These are phyloP conservation scores for Neurospora discreta DNA, from an alignment of 495 filamentous ascomycete species.

Conservation along the genomic window DNA sequence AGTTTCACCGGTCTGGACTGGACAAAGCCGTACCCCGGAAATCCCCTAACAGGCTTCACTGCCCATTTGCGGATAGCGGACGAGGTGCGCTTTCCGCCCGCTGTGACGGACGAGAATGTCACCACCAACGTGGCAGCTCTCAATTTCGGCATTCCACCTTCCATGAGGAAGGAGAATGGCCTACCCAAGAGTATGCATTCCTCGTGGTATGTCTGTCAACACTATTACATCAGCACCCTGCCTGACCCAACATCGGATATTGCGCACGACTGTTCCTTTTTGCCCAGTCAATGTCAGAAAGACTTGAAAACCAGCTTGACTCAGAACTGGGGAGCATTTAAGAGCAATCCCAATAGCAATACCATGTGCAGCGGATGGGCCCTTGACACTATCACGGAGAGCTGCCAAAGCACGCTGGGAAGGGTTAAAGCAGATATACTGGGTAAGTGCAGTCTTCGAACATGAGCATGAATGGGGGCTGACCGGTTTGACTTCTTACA, in stretches of 20 bases:
- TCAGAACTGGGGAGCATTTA: background rate
- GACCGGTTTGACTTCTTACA: background rate
- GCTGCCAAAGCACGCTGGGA: background rate
- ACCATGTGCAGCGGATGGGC: background rate
- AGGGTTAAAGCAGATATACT: background rate
- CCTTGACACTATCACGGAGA: background rate
- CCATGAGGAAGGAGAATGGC: background rate
- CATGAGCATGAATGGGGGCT: fast-evolving
- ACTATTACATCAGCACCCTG: background rate
- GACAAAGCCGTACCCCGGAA: background rate
- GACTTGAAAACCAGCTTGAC: background rate
- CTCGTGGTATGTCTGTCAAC: background rate
- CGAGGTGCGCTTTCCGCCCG: background rate
- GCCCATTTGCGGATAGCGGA: background rate
- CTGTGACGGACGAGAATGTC: background rate
- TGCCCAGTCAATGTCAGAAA: background rate
- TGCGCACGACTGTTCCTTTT: background rate
- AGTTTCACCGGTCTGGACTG: background rate
- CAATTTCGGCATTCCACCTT: background rate
- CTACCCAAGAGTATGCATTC: background rate
- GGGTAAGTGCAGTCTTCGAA: background rate
- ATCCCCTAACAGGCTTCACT: background rate
- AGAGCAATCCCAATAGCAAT: background rate
- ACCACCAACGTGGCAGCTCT: background rate
- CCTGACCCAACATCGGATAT: background rate